These are phyloP conservation scores for Leccinum imitatum DNA, from an alignment of 768 basidiomycete genomes.

Conservation along the genomic window DNA sequence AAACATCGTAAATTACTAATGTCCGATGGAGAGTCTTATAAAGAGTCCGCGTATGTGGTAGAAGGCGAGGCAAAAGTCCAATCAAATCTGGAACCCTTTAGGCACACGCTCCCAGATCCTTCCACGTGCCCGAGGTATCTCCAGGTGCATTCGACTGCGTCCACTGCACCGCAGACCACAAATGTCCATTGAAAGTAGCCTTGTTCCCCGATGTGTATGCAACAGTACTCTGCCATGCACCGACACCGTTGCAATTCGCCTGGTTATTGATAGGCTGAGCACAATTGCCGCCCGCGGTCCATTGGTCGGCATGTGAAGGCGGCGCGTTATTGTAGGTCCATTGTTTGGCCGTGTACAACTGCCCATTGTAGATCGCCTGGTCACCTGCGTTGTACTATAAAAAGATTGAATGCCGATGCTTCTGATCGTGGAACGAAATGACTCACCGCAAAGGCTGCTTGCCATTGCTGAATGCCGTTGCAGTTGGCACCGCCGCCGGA, in stretches of 20 bases:
- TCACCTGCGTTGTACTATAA: slow-evolving; percentile 26
- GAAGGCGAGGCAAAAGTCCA: not conserved
- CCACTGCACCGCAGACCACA: slow-evolving; percentile 31
- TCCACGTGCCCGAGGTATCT: slow-evolving; percentile 29
- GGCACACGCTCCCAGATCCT: slow-evolving; percentile 21
- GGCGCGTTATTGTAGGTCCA: slow-evolving; percentile 29
- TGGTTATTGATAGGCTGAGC: slow-evolving; percentile 24
- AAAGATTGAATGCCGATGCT: not conserved
- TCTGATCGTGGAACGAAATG: fast-evolving
- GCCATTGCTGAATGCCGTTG: slow-evolving; percentile 25
- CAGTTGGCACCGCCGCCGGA: slow-evolving; percentile 7
- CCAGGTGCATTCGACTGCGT: slow-evolving; percentile 19
- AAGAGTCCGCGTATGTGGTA: not conserved
- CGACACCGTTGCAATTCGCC: slow-evolving; percentile 22
- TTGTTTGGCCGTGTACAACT: slow-evolving; percentile 26
- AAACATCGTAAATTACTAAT: not conserved
- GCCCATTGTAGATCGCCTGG: slow-evolving; percentile 20
- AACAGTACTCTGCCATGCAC: slow-evolving; percentile 15
- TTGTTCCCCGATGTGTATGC: slow-evolving; percentile 20
- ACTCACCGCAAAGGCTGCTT: slow-evolving; percentile 22
- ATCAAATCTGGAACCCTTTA: not conserved
- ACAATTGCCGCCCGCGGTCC: slow-evolving; percentile 13
- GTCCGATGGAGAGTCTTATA: not conserved
- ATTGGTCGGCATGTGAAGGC: slow-evolving; percentile 14
- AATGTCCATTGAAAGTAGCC: slow-evolving; percentile 14